Evolutionary conservation across 306 rosid species (phyloP).

Genomic region (Phaseolus lunatus): DNA sequence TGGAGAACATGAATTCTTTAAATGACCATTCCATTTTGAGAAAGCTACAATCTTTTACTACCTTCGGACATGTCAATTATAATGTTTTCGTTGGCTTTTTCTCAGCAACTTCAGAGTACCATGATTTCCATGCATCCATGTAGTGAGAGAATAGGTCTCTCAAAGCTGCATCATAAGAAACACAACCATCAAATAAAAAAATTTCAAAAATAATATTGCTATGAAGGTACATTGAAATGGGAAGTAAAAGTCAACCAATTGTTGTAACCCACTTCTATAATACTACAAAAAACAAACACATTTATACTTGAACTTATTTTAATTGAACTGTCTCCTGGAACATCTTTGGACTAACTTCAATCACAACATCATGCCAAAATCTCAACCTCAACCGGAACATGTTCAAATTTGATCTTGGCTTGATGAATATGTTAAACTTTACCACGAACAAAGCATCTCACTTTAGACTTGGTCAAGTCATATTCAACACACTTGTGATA

Average conservation of each 20-base stretch:
- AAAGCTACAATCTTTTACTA: slow-evolving; percentile 21
- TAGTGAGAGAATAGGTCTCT: slow-evolving; percentile 82
- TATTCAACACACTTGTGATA: no score
- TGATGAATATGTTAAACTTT: no score
- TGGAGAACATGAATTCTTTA: slow-evolving; percentile 48
- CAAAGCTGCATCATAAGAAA: slow-evolving; percentile 58
- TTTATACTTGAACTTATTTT: background rate
- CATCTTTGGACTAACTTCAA: no score
- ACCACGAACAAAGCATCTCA: no score
- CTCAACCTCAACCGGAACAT: no score
- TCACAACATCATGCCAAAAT: no score
- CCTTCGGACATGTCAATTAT: slow-evolving; percentile 40
- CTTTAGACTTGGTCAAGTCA: background rate
- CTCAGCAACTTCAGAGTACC: slow-evolving; percentile 73
- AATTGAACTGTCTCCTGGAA: background rate
- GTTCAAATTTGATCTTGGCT: no score
- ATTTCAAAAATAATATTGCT: background rate
- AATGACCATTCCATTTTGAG: background rate
- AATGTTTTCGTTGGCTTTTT: slow-evolving; percentile 53
- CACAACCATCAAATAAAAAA: slow-evolving; percentile 14
- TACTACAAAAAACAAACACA: background rate
- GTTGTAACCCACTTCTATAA: background rate
- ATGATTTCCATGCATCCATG: slow-evolving; percentile 78
- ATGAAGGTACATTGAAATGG: background rate
- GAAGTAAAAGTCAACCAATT: background rate